These are phyloP conservation scores for Platanthera guangdongensis DNA, from an alignment of 106 monocot species.

Conservation along the genomic window DNA sequence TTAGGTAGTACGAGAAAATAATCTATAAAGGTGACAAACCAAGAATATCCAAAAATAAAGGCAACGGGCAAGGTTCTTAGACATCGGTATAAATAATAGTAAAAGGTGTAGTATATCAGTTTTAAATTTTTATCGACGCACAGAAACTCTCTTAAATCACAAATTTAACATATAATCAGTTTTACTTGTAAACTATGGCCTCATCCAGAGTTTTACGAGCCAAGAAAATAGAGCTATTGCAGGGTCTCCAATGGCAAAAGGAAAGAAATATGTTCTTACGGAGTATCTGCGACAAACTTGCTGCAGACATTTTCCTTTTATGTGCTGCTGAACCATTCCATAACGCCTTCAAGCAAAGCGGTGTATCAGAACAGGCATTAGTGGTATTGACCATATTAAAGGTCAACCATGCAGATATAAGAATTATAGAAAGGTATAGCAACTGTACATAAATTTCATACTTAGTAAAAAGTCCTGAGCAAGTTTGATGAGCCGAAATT, in stretches of 20 bases:
- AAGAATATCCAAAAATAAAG: too few species aligned
- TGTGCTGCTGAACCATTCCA: slow-evolving; percentile 35
- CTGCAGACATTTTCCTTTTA: slow-evolving; percentile 54
- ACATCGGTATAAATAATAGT: too few species aligned
- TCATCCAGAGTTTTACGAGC: background rate
- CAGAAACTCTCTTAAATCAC: background rate
- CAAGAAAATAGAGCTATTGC: background rate
- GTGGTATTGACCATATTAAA: background rate
- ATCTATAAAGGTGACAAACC: too few species aligned
- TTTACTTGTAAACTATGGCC: background rate
- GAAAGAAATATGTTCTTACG: slow-evolving; percentile 39
- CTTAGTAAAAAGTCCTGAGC: slow-evolving; percentile 77
- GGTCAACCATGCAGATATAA: slow-evolving; percentile 6
- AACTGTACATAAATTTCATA: slow-evolving; percentile 16
- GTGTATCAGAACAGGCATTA: slow-evolving; percentile 8
- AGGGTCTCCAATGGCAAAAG: background rate
- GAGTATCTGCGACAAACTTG: slow-evolving; percentile 50
- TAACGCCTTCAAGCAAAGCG: slow-evolving; percentile 54
- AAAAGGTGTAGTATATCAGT: too few species aligned
- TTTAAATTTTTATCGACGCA: background rate
- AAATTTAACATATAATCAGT: background rate
- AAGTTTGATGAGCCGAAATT: slow-evolving; percentile 62
- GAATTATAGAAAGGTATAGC: background rate
- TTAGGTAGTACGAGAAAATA: too few species aligned
- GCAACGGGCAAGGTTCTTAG: too few species aligned